Evolutionary conservation across 768 basidiomycete genomes (phyloP).

Genomic region (Trametes meyenii): DNA sequence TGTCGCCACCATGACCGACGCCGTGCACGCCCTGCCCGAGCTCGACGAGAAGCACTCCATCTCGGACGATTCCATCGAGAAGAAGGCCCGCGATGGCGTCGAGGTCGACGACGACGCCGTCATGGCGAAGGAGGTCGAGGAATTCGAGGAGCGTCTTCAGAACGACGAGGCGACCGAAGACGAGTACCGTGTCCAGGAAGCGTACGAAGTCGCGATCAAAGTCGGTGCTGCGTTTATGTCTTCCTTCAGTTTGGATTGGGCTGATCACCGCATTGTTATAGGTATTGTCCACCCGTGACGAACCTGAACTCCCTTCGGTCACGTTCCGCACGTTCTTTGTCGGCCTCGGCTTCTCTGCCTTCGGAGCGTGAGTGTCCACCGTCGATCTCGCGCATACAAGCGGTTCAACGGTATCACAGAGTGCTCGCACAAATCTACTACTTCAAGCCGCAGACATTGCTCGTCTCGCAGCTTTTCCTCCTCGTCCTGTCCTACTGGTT

Average conservation of each 20-base stretch:
- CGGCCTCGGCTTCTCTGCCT: slow-evolving; percentile 57
- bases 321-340: slow-evolving; percentile 63
- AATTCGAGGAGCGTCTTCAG: slow-evolving; percentile 37
- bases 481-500: slow-evolving; percentile 56
- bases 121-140: slow-evolving; percentile 34
- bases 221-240: slow-evolving; percentile 20
- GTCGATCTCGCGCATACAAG: slow-evolving; percentile 1
- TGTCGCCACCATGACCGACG: slow-evolving; percentile 21
- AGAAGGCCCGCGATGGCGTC: slow-evolving; percentile 23
- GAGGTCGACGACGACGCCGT: slow-evolving; percentile 30
- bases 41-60: slow-evolving; percentile 28
- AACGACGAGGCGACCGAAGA: slow-evolving; percentile 37
- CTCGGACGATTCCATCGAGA: slow-evolving; percentile 28
- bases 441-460: slow-evolving; percentile 52
- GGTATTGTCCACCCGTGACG: slow-evolving; percentile 41
- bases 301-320: slow-evolving; percentile 44
- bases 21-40: slow-evolving; percentile 12
- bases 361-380: slow-evolving; percentile 47
- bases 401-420: slow-evolving; percentile 10
- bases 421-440: slow-evolving; percentile 39
- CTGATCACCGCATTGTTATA: slow-evolving; percentile 2
- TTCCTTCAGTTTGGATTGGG: neutral
- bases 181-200: slow-evolving; percentile 41
- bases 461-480: slow-evolving; percentile 52
- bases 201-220: slow-evolving; percentile 46